Evolutionary conservation across 257 asterid species (phyloP), one percentile per base, ranked within the genome.

Genomic region (Vinca minor): DNA sequence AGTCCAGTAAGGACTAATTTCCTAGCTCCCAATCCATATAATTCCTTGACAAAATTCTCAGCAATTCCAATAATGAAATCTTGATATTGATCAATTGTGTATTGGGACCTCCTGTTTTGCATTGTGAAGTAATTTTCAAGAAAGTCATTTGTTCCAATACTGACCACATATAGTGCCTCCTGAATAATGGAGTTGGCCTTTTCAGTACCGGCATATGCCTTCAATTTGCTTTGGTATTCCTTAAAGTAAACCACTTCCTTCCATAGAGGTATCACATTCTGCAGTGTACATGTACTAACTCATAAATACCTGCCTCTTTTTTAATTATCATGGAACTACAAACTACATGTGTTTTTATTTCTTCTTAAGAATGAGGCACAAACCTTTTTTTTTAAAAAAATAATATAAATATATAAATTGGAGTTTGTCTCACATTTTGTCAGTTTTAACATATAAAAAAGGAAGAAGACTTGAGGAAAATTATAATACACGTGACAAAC

Each of bases 251-350:
- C 92, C 29, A 88, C 77, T 76, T 88, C 94, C 69, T 65, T 91
- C 96, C 98, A 92, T 6, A 92, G 79, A 8, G 98, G 98, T 35
- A 88, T 77, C 71, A 92, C 98, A 68, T 82, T 74, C 98, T 92
- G 80, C 74, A 70, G n/a, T n/a, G n/a, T n/a, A n/a, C n/a, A n/a
- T n/a, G n/a, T n/a, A 34, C n/a, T n/a, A 34, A 34, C 38, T 2
- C 3, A 34, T 2, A 34, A 34, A 34, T 34, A 2, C 4, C 7
- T 34, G 38, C 38, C 3, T 34, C n/a, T n/a, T n/a, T n/a, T n/a
- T n/a, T n/a, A n/a, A n/a, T n/a, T n/a, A n/a, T n/a, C n/a, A n/a
- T n/a, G n/a, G n/a, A n/a, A n/a, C n/a, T n/a, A n/a, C n/a, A n/a
- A n/a, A n/a, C n/a, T n/a, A n/a, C n/a, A n/a, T n/a, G n/a, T n/a